phyloP scores from a whole-genome alignment of 805 yeast genomes.

The Suhomyces tanzawaensis region DNA sequence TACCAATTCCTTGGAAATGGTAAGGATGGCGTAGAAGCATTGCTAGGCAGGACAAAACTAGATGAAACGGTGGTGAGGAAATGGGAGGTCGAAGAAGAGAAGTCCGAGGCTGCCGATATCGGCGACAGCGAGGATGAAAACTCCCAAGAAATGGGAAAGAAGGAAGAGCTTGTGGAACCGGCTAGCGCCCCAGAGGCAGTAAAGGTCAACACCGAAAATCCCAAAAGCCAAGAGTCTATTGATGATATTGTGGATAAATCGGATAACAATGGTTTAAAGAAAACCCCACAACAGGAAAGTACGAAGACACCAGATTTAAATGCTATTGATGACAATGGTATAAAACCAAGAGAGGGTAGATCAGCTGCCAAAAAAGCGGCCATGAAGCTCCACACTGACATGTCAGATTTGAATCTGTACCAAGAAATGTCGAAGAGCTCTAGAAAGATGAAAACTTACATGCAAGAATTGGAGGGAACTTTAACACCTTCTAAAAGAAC shows the following conservation, averaged over 20 bases:
- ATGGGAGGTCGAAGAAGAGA: slow-evolving; percentile 28
- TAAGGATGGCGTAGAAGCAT: slow-evolving; percentile 38
- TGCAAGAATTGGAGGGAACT: slow-evolving; percentile 32
- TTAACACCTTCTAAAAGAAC: slow-evolving; percentile 7
- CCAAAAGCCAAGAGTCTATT: background rate
- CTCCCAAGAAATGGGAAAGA: slow-evolving; percentile 10
- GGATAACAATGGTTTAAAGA: too few relatives aligned
- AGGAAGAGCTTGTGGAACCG: slow-evolving; percentile 4
- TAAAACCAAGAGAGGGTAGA: slow-evolving; percentile 27
- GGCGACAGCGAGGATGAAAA: slow-evolving; percentile 30
- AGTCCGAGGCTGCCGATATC: slow-evolving; percentile 18
- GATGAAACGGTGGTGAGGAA: slow-evolving; percentile 38
- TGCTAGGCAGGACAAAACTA: slow-evolving; percentile 53
- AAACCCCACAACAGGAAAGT: too few relatives aligned
- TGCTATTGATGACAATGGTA: background rate
- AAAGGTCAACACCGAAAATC: background rate
- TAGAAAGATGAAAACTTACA: slow-evolving; percentile 34
- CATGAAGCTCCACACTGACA: slow-evolving; percentile 60
- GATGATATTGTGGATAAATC: background rate
- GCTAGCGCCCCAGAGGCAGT: background rate
- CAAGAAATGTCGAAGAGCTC: slow-evolving; percentile 50
- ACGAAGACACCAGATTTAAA: too few relatives aligned
- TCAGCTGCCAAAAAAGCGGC: slow-evolving; percentile 70
- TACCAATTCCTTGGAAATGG: slow-evolving; percentile 48
- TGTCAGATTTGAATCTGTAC: slow-evolving; percentile 64